Evolutionary conservation across 2,329 filamentous ascomycete genomes (phyloP).

Genomic region (Zymoseptoria pseudotritici): DNA sequence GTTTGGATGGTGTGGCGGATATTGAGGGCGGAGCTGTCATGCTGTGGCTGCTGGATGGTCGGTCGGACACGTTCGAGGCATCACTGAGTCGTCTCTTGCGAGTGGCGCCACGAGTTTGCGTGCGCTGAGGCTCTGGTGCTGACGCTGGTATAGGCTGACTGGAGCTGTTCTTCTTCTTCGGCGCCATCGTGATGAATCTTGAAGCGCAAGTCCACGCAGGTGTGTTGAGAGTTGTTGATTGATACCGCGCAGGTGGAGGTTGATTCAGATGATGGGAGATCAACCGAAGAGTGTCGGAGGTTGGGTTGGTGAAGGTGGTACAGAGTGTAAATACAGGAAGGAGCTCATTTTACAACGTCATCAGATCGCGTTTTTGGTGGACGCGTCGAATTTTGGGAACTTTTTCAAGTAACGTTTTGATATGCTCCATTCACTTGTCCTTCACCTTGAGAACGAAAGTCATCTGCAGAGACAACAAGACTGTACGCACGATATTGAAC

Average conservation of each 20-base stretch:
- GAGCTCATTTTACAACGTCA: not conserved
- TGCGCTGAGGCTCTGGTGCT: constrained; percentile 7
- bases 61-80: constrained; percentile 19
- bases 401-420: not conserved
- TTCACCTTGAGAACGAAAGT: not conserved
- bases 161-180: constrained; percentile 16
- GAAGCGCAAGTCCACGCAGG: not conserved
- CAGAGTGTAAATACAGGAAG: not conserved
- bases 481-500: not conserved
- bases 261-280: not conserved
- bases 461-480: not conserved
- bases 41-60: constrained; percentile 18
- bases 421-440: not conserved
- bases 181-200: constrained; percentile 15
- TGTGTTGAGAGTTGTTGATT: not conserved
- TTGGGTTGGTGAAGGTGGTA: not conserved
- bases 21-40: constrained; percentile 2
- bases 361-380: not conserved
- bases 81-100: constrained; percentile 24
- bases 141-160: constrained; percentile 8
- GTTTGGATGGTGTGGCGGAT: constrained; percentile 18
- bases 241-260: not conserved
- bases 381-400: not conserved
- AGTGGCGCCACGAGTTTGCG: constrained; percentile 14
- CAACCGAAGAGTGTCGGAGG: not conserved